Conservation (phyloP, 768 basidiomycete species). For the Suillus subluteus region DNA sequence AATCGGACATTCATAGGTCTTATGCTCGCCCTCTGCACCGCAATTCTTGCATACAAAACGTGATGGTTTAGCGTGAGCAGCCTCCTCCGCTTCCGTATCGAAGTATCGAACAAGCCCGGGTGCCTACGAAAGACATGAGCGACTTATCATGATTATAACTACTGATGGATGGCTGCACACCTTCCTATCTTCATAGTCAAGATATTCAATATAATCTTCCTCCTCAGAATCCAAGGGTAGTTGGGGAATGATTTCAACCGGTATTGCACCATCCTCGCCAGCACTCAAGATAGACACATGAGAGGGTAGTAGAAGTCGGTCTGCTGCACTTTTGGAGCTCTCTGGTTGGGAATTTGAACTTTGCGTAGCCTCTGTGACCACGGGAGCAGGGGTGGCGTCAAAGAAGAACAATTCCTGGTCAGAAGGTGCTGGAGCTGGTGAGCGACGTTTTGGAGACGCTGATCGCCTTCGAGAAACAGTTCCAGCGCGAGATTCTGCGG, state of each 20-base stretch:
- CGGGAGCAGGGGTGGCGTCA: conserved; percentile 46
- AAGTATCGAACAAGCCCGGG: conserved; percentile 65
- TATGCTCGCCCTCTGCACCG: conserved; percentile 74
- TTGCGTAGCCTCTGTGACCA: conserved; percentile 26
- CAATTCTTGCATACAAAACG: conserved; percentile 76
- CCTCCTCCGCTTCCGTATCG: conserved; percentile 47
- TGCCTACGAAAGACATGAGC: conserved; percentile 39
- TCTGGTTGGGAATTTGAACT: conserved; percentile 14
- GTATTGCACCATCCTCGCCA: conserved; percentile 32
- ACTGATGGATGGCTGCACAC: conserved; percentile 37
- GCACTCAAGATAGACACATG: conserved; percentile 65
- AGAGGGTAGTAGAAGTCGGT: conserved; percentile 58
- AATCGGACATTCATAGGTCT: conserved; percentile 67
- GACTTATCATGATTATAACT: neutral
- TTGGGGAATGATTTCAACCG: conserved; percentile 51
- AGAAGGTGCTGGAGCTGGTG: conserved; percentile 20
- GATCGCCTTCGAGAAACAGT: conserved; percentile 37
- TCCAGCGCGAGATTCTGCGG: conserved; percentile 11
- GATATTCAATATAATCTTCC: conserved; percentile 75
- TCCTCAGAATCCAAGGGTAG: conserved; percentile 49
- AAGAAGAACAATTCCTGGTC: conserved; percentile 48
- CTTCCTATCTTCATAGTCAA: conserved; percentile 71
- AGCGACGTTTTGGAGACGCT: conserved; percentile 40
- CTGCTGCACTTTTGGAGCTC: conserved; percentile 22
- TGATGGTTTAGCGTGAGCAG: conserved; percentile 41